Evolutionary conservation across 768 basidiomycete species (phyloP).

Genomic region (Lentinula raphanica): DNA sequence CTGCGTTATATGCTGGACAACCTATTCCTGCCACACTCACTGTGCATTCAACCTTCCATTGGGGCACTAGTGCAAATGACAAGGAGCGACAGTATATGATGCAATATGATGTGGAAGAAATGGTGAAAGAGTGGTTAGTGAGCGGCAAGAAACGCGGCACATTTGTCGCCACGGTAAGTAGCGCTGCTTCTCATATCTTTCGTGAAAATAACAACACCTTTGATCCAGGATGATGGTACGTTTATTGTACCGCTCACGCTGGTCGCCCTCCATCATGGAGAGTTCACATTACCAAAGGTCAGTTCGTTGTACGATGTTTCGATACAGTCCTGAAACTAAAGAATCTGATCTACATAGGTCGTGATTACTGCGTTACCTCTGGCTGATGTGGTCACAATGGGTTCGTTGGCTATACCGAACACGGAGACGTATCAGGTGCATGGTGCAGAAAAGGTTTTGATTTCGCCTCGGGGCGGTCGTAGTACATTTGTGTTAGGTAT

Average conservation of each 20-base stretch:
- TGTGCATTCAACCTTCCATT: constrained; percentile 72
- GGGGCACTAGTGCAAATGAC: constrained; percentile 50
- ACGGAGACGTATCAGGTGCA: constrained; percentile 81
- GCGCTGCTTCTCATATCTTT: neutral
- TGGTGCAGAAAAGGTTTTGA: constrained; percentile 74
- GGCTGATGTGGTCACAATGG: constrained; percentile 48
- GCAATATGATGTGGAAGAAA: constrained; percentile 79
- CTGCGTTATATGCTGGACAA: constrained; percentile 77
- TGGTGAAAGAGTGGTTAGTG: constrained; percentile 82
- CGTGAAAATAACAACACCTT: constrained; percentile 1
- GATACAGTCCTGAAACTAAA: neutral
- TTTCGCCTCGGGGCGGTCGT: constrained; percentile 78
- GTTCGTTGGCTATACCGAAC: constrained; percentile 53
- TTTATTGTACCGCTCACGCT: constrained; percentile 64
- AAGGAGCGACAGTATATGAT: constrained; percentile 44
- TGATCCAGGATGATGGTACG: constrained; percentile 54
- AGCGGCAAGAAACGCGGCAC: constrained; percentile 86
- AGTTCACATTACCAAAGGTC: constrained; percentile 64
- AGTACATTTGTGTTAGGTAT: constrained; percentile 78
- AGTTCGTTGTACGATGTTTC: neutral
- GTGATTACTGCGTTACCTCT: constrained; percentile 56
- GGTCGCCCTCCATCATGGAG: constrained; percentile 84
- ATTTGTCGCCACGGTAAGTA: constrained; percentile 64
- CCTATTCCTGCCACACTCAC: constrained; percentile 66
- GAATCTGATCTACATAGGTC: constrained; percentile 24